Evolutionary conservation across 2,329 filamentous ascomycete genomes (phyloP).

Genomic region (Fusarium sulawesiense): DNA sequence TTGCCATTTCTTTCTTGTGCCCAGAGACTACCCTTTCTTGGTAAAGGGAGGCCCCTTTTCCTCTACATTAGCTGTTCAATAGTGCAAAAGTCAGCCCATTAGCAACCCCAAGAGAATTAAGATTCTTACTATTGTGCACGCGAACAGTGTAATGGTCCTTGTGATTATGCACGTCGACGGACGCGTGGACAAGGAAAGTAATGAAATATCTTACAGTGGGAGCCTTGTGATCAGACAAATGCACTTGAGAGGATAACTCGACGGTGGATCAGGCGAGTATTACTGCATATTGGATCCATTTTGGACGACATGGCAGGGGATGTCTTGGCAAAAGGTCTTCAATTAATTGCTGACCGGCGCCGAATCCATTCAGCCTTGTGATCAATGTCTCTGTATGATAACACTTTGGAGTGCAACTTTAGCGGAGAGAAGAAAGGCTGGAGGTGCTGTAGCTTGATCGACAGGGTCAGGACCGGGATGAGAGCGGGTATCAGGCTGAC

Average conservation of each 20-base stretch:
- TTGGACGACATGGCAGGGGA: constrained; percentile 15
- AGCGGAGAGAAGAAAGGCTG: neutral
- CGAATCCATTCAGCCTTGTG: constrained; percentile 4
- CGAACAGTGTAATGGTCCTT: constrained; percentile 1
- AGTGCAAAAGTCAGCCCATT: constrained; percentile 25
- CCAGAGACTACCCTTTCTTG: neutral
- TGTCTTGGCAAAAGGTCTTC: constrained; percentile 10
- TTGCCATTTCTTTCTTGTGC: neutral
- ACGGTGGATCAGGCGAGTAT: constrained; percentile 10
- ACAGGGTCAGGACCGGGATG: constrained; percentile 1
- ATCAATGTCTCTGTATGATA: neutral
- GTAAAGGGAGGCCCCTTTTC: neutral
- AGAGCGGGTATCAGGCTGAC: constrained; percentile 3
- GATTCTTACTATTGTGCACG: constrained; percentile 20
- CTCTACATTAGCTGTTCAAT: constrained; percentile 16
- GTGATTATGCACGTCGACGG: constrained; percentile 35
- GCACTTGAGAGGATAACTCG: neutral
- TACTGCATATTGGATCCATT: constrained; percentile 14
- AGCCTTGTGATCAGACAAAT: constrained; percentile 12
- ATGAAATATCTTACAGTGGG: neutral
- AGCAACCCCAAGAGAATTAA: constrained; percentile 17
- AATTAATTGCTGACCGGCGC: constrained; percentile 3
- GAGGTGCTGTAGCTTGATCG: neutral
- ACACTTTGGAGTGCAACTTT: neutral
- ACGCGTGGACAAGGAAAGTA: constrained; percentile 22